Evolutionary conservation across 2,329 filamentous ascomycete species (phyloP), one percentile per base, ranked within the genome.

Genomic region (Phaeosphaeria sp.): DNA sequence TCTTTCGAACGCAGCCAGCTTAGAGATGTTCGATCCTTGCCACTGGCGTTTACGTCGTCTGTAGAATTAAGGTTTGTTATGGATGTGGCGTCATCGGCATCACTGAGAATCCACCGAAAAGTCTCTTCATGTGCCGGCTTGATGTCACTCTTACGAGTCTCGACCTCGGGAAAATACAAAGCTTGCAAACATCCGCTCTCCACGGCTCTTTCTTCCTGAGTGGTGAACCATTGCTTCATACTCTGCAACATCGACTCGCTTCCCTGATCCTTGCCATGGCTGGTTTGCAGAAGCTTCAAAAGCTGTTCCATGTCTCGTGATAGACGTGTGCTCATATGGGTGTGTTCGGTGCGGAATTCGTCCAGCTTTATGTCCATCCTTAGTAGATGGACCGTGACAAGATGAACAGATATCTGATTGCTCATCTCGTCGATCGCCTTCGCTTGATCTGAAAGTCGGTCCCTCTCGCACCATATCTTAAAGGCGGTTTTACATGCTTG

Each of bases 101-200:
- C 33, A 6, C 60, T 17, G 24, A 61, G 48, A 2, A 60, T 51
- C 59, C 51, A 61, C 13, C 49, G 18, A 24, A 64, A 64, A 6
- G 59, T 63, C 15, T 60, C 33, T 6, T n/a, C 3, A 39, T 64
- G 55, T 7, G 56, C 54, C 5, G 42, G 6, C 8, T 49, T 55
- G 2, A 61, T 50, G 2, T 50, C 27, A 20, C 49, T 45, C 22
- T 42, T 39, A 9, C 57, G 46, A 22, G 27, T 13, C 13, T 49
- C 13, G 6, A 62, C 2, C 22, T 54, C 30, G 3, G 27, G 33
- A 24, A 55, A 64, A 21, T 57, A 59, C 17, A 64, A 49, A 13
- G 55, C 43, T 13, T 47, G 22, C 9, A 64, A 40, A 42, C 56
- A 59, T n/a, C 22, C n/a, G 2, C 22, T 44, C 21, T 57, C 36